Conservation (phyloP, 2,329 filamentous ascomycete genomes). For the Penicillium thymicola region DNA sequence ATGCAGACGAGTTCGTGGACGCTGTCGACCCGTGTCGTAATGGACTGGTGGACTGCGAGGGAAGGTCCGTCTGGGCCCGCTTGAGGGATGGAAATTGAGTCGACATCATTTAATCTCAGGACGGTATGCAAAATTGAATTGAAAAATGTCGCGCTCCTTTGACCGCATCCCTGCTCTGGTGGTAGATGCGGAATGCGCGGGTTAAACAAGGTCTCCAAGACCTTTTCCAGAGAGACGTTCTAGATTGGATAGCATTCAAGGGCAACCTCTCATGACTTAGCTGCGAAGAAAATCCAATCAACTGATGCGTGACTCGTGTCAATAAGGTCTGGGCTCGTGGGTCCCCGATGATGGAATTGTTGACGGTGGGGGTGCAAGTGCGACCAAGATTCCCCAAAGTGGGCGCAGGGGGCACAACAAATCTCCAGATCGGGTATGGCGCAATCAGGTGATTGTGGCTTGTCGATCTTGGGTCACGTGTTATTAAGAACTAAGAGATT, state of each 20-base stretch:
- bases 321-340: neutral
- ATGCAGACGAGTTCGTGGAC: conserved; percentile 54
- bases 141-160: conserved; percentile 29
- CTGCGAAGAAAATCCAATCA: neutral
- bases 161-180: conserved; percentile 41
- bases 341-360: conserved; percentile 21
- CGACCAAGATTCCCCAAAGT: conserved; percentile 22
- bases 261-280: conserved; percentile 3
- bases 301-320: neutral
- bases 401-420: conserved; percentile 34
- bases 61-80: conserved; percentile 40
- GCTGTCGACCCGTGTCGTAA: conserved; percentile 54
- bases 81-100: conserved; percentile 36
- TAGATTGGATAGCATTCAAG: conserved; percentile 2
- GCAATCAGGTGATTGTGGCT: conserved; percentile 26
- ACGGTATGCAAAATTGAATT: conserved; percentile 31
- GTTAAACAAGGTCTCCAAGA: conserved; percentile 4
- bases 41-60: conserved; percentile 45
- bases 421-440: conserved; percentile 38
- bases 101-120: conserved; percentile 38
- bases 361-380: conserved; percentile 26
- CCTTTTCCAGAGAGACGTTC: neutral
- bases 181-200: conserved; percentile 25
- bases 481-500: neutral
- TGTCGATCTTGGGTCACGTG: conserved; percentile 24